These are phyloP conservation scores for Neobulgaria alba DNA, from an alignment of 2,329 filamentous ascomycete species.

Conservation along the genomic window DNA sequence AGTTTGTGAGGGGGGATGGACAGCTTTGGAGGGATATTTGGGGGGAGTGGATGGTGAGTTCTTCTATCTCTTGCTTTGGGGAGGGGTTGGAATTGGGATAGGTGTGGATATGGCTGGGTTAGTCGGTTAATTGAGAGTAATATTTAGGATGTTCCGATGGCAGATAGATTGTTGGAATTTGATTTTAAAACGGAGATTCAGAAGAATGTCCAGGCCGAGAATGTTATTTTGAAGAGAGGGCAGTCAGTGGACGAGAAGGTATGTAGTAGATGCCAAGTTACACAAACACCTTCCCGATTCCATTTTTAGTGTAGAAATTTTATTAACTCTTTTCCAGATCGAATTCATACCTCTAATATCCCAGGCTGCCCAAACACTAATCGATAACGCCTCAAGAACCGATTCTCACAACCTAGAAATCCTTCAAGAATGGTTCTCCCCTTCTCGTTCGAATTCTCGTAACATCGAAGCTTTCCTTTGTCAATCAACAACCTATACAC, in stretches of 20 bases:
- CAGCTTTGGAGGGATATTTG: conserved; percentile 57
- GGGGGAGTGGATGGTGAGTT: conserved; percentile 42
- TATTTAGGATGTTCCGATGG: conserved; percentile 31
- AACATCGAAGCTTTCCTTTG: conserved; percentile 54
- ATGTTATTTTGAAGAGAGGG: neutral
- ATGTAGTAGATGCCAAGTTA: neutral
- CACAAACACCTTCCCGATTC: neutral
- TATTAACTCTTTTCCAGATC: too few relatives aligned
- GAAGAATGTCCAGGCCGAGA: neutral
- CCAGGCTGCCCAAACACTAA: too few relatives aligned
- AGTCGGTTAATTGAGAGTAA: neutral
- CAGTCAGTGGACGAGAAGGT: neutral
- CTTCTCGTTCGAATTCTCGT: conserved; percentile 21
- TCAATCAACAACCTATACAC: conserved; percentile 53
- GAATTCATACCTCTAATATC: too few relatives aligned
- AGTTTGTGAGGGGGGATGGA: conserved; percentile 47
- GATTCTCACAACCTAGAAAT: conserved; percentile 40
- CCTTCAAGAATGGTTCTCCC: conserved; percentile 37
- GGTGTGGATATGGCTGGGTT: neutral
- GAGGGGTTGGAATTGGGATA: neutral
- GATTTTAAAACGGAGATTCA: neutral
- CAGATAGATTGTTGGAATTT: neutral
- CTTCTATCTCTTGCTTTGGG: neutral
- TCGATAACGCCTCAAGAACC: conserved; percentile 23
- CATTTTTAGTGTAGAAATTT: too few relatives aligned